Base-by-base conservation (phyloP, 306 rosid species). In the Vicia villosa region DNA sequence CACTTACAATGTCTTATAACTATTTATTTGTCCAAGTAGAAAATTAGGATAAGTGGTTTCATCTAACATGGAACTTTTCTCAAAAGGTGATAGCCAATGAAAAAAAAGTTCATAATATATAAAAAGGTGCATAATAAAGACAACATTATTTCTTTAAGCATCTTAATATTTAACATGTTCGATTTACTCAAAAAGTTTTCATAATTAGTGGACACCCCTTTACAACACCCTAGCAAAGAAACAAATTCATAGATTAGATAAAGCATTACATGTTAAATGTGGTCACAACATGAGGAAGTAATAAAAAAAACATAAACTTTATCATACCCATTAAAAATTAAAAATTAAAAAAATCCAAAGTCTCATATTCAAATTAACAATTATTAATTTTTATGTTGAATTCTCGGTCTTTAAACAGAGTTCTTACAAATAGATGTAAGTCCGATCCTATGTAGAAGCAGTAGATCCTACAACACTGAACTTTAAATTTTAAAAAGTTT, bases 201-300 rank as follows among this genome's bases (percentile, higher is more conserved):
- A 59, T 40, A 34, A 57, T 46, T 46, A 70, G 75, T 71, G 72
- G 81, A 38, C 22, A 58, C 68, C 62, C 68, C 63, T 56, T 71
- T 49, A 66, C 52, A 61, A 74, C 68, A 71, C 36, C 67, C 4
- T 21, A 41, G 55, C 21, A 30, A 42, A 37, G 20, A 37, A 66
- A 70, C 55, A 49, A 26, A 61, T 60, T 24, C 56, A 51, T 71
- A 21, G 67, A 56, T 70, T 76, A 73, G 81, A 66, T 72, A 72
- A 72, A 66, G 34, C 69, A 78, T 17, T 75, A 58, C 58, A 38
- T 56, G 43, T 22, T 30, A 61, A 10, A 61, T 38, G 22, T 36
- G 16, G 8, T 62, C 54, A 51, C 52, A 21, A 52, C 34, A 57
- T 12, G 66, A 17, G 61, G 28, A 41, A 17, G 51, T 5, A 65